A percentile compares a stretch with the other conserved stretches of the same genome.
phyloP scores from a whole-genome alignment of 2,329 filamentous ascomycete species.

The Tricladium varicosporioides region DNA sequence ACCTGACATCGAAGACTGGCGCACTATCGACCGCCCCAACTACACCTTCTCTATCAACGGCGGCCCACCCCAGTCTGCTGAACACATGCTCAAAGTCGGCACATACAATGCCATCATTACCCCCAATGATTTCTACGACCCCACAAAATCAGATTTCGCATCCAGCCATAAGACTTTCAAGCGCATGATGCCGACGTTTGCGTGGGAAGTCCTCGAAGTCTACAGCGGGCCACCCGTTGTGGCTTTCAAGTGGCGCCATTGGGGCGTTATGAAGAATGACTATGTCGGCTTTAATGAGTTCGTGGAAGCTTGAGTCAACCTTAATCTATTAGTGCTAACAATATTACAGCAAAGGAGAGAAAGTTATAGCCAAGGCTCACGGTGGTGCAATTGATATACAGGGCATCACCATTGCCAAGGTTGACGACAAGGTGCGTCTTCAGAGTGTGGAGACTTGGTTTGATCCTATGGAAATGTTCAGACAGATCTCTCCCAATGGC shows the following conservation, averaged over 20 bases:
- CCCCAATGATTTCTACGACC: slow-evolving; percentile 63
- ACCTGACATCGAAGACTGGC: slow-evolving; percentile 59
- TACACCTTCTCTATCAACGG: slow-evolving; percentile 55
- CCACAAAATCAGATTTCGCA: slow-evolving; percentile 58
- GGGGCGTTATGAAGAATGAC: slow-evolving; percentile 65
- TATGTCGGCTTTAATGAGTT: slow-evolving; percentile 64
- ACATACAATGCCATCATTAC: slow-evolving; percentile 69
- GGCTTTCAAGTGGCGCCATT: slow-evolving; percentile 65
- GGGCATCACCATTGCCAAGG: slow-evolving; percentile 59
- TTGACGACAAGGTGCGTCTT: slow-evolving; percentile 59
- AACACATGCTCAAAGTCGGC: slow-evolving; percentile 65
- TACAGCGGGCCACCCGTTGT: slow-evolving; percentile 63
- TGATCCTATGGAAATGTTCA: slow-evolving; percentile 65
- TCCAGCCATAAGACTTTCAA: slow-evolving; percentile 69
- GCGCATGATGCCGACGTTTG: slow-evolving; percentile 70
- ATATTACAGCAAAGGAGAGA: slow-evolving; percentile 54
- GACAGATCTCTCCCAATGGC: slow-evolving; percentile 52
- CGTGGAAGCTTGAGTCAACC: slow-evolving; percentile 29
- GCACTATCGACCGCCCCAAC: slow-evolving; percentile 57
- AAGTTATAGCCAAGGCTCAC: slow-evolving; percentile 59
- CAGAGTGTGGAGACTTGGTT: slow-evolving; percentile 62
- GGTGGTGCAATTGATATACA: slow-evolving; percentile 61
- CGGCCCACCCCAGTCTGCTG: slow-evolving; percentile 51
- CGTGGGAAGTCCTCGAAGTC: slow-evolving; percentile 69
- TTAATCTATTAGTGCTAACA: neutral